Base-by-base conservation (phyloP, 495 filamentous ascomycete species). In the Talaromyces liani region DNA sequence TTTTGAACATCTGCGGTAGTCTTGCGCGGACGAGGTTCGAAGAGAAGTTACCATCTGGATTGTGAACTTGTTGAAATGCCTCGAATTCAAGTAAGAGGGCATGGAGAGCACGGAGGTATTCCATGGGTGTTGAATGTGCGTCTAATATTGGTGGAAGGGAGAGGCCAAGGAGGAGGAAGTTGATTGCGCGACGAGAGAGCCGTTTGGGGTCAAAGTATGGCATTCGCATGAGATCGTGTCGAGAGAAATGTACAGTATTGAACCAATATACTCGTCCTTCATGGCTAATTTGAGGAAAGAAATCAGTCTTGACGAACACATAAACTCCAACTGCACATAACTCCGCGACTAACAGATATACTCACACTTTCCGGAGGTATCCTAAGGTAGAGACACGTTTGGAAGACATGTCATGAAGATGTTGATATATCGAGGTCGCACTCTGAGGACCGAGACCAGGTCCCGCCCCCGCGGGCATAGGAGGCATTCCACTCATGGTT, bases 261-360 rank as follows among this genome's bases (percentile, higher is more conserved):
- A 97, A 97, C 92, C 93, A 98, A 78, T 96, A 97, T 24, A 96
- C 87, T 59, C 89, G 88, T 57, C 95, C 93, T 77, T 96, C 91
- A 67, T 97, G 90, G 24, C 92, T 96, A 68, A 39, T 55, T n/a
- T 33, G 60, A 65, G 33, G 59, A 55, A n/a, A 20, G 16, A 7
- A 36, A 45, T 7, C 9, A 20, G 31, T 6, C 29, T 55, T 31
- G 29, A 31, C 1, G 29, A 31, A 31, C 29, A 31, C 29, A 31
- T 31, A 7, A 6, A 36, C 33, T 41, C 66, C 25, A 31, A 53
- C 49, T 54, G 49, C 9, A 25, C 27, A 7, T 29, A 2, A 27
- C 8, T 24, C 6, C 1, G 9, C 5, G 27, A 14, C 10, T 41
- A 4, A 31, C 29, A 31, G 29, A 55, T 6, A 36, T 27, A 83